Conservation (phyloP, 2,329 filamentous ascomycete genomes). For the Cordyceps farinosa region DNA sequence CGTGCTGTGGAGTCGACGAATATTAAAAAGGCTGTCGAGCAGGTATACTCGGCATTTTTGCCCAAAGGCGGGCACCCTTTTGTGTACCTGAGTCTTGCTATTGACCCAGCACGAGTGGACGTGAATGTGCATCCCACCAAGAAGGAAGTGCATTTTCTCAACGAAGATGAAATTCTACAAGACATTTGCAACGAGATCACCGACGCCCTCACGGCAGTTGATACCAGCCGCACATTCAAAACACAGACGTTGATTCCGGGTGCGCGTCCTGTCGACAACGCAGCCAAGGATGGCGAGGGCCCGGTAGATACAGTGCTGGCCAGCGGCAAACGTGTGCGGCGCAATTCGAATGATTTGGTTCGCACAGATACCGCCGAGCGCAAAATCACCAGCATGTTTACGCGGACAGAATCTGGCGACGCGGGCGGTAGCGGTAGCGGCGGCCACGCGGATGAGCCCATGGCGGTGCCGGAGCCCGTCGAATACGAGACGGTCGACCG, state of each 20-base stretch:
- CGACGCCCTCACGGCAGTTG: conserved; percentile 75
- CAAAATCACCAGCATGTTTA: conserved; percentile 95
- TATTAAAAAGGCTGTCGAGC: conserved; percentile 87
- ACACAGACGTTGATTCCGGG: conserved; percentile 86
- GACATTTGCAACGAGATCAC: conserved; percentile 78
- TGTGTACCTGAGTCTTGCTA: conserved; percentile 85
- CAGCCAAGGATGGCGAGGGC: conserved; percentile 27
- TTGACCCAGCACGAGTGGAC: conserved; percentile 87
- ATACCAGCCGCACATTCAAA: conserved; percentile 90
- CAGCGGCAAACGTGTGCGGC: conserved; percentile 36
- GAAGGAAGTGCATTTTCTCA: conserved; percentile 92
- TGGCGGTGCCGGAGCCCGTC: conserved; percentile 45
- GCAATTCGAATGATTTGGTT: conserved; percentile 70
- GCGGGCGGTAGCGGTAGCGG: conserved; percentile 20
- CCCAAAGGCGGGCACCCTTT: conserved; percentile 95
- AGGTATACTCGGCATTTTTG: conserved; percentile 80
- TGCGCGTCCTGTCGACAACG: conserved; percentile 35
- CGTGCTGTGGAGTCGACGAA: conserved; percentile 84
- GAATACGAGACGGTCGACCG: conserved; percentile 72
- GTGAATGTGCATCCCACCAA: conserved; percentile 98
- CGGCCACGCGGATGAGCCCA: conserved; percentile 31
- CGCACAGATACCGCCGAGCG: conserved; percentile 83
- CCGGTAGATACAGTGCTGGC: conserved; percentile 32
- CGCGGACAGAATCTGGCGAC: conserved; percentile 43
- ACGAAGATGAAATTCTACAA: conserved; percentile 94